Percentiles rank a stretch among this genome's conserved stretches.
Evolutionary conservation across 805 yeast genomes (phyloP).

Genomic region (Candida loeiensis): DNA sequence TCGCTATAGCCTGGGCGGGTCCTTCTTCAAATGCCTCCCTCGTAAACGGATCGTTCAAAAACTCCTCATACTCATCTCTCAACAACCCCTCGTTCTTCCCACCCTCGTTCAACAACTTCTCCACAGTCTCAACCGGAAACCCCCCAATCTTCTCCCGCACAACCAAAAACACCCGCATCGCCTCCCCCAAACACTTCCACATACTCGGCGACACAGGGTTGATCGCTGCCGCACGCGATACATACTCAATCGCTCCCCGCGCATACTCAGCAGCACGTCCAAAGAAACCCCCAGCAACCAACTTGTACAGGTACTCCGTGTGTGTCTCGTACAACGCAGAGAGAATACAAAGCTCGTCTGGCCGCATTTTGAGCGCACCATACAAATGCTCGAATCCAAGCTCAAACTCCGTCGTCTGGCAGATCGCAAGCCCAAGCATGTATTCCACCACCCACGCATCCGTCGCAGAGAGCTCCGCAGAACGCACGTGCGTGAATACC

Average conservation of each 20-base stretch:
- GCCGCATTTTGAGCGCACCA: slow-evolving; percentile 38
- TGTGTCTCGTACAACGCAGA: slow-evolving; percentile 56
- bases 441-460: slow-evolving; percentile 61
- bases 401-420: slow-evolving; percentile 63
- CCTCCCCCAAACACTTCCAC: slow-evolving; percentile 66
- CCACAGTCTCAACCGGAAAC: slow-evolving; percentile 42
- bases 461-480: slow-evolving; percentile 10
- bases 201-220: slow-evolving; percentile 45
- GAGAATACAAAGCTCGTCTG: slow-evolving; percentile 47
- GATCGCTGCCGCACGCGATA: slow-evolving; percentile 34
- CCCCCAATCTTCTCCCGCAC: slow-evolving; percentile 51
- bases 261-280: slow-evolving; percentile 59
- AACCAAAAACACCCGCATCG: slow-evolving; percentile 49
- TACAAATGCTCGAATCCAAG: slow-evolving; percentile 51
- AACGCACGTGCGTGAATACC: slow-evolving; percentile 63
- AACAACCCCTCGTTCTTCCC: slow-evolving; percentile 8
- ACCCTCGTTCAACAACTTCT: slow-evolving; percentile 17
- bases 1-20: slow-evolving; percentile 29
- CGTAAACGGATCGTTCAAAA: background rate
- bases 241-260: slow-evolving; percentile 42
- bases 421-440: slow-evolving; percentile 61
- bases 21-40: slow-evolving; percentile 4
- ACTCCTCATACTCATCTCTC: too few species aligned
- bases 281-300: slow-evolving; percentile 57
- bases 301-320: slow-evolving; percentile 49